Evolutionary conservation across 805 yeast species (phyloP).

Genomic region (Huiozyma sinensis): DNA sequence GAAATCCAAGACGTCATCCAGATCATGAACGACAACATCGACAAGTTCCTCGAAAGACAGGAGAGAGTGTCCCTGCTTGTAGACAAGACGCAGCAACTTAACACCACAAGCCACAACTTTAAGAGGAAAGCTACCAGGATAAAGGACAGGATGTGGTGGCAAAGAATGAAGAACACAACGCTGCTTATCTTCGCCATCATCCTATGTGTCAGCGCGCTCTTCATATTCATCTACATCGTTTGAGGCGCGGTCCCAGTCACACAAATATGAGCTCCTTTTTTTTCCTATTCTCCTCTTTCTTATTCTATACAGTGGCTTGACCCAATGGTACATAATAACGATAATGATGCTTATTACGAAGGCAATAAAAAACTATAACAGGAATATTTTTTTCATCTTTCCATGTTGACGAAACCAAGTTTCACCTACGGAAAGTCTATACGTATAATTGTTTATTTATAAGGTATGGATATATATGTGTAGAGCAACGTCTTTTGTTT

Average conservation of each 20-base stretch:
- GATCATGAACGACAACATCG: conserved; percentile 30
- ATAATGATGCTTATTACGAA: too few species aligned
- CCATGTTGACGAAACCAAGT: too few species aligned
- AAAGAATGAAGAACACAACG: conserved; percentile 33
- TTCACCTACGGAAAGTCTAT: too few species aligned
- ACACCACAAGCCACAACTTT: conserved; percentile 55
- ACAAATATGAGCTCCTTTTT: too few species aligned
- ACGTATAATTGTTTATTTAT: too few species aligned
- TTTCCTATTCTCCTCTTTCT: too few species aligned
- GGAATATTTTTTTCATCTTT: too few species aligned
- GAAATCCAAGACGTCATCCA: conserved; percentile 25
- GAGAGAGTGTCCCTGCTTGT: conserved; percentile 64
- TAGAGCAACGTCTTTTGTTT: too few species aligned
- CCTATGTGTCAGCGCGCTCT: conserved; percentile 14
- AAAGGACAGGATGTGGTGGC: conserved; percentile 62
- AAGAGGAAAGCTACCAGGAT: conserved; percentile 56
- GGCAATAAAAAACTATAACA: too few species aligned
- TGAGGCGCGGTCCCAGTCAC: background rate
- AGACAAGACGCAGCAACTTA: conserved; percentile 68
- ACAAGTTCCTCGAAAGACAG: conserved; percentile 56
- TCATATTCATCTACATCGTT: conserved; percentile 12
- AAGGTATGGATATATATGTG: too few species aligned
- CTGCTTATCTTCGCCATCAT: conserved; percentile 16
- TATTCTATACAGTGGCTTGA: too few species aligned
- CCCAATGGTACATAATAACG: too few species aligned